Percentiles rank a stretch among this genome's conserved stretches.
phyloP scores from a whole-genome alignment of 1,139 yeast genomes.

The Magnusiomyces paraingens region DNA sequence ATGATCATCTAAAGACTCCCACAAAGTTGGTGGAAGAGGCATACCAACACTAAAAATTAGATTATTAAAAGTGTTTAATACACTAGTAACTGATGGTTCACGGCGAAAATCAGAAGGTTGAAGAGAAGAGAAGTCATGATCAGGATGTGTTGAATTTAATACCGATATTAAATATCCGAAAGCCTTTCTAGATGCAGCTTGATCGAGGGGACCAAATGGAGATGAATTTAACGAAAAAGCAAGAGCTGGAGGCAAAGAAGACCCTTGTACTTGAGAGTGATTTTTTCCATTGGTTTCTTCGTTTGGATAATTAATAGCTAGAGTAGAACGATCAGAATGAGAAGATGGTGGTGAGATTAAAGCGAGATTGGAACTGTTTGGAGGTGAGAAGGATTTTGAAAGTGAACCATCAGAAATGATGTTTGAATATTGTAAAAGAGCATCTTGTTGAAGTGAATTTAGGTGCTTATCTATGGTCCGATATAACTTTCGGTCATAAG shows the following conservation, averaged over 20 bases:
- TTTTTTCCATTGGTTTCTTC: neutral
- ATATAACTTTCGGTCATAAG: slow-evolving; percentile 80
- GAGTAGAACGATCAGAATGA: slow-evolving; percentile 1
- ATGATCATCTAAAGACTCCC: slow-evolving; percentile 84
- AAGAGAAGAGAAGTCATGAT: slow-evolving; percentile 82
- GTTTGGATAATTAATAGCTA: slow-evolving; percentile 1
- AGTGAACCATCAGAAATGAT: slow-evolving; percentile 11
- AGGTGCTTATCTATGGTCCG: slow-evolving; percentile 77
- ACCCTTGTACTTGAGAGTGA: neutral
- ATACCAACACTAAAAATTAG: slow-evolving; percentile 73
- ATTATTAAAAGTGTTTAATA: slow-evolving; percentile 72
- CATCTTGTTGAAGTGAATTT: slow-evolving; percentile 22
- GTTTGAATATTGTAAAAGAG: slow-evolving; percentile 15
- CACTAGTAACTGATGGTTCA: slow-evolving; percentile 44
- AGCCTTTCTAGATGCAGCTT: slow-evolving; percentile 74
- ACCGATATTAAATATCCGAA: slow-evolving; percentile 90
- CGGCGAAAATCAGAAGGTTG: slow-evolving; percentile 79
- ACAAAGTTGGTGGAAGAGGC: slow-evolving; percentile 53
- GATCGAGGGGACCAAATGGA: slow-evolving; percentile 91
- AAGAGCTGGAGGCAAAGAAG: slow-evolving; percentile 8
- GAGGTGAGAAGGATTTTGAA: slow-evolving; percentile 21
- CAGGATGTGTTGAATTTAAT: slow-evolving; percentile 88
- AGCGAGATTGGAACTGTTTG: slow-evolving; percentile 14
- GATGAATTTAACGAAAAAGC: slow-evolving; percentile 38
- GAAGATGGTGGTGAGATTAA: slow-evolving; percentile 19